Conservation (phyloP, 78 protist genomes). For the Fonticula alba region DNA sequence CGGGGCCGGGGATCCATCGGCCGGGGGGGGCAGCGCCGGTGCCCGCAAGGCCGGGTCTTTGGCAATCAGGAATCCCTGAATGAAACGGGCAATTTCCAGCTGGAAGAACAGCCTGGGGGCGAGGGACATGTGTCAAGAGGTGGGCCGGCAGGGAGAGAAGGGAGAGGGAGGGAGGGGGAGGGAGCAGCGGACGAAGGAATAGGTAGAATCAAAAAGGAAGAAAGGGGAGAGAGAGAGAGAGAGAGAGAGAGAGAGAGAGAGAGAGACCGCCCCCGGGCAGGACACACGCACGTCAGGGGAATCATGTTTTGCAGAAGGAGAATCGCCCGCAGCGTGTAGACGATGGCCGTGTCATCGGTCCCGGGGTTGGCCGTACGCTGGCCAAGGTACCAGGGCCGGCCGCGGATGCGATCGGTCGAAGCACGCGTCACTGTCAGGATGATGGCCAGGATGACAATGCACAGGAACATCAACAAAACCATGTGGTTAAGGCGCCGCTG, state of each 20-base stretch:
- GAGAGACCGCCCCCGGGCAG: too few relatives aligned
- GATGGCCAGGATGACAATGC: slow-evolving; percentile 4
- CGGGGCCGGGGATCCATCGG: too few relatives aligned
- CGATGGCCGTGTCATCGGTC: not conserved
- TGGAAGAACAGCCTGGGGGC: slow-evolving; percentile 42
- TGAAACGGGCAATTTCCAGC: slow-evolving; percentile 26
- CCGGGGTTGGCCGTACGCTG: not conserved
- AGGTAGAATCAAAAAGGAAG: slow-evolving; percentile 10
- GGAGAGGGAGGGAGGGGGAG: too few relatives aligned
- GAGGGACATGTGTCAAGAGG: slow-evolving; percentile 18
- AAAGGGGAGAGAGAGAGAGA: not conserved
- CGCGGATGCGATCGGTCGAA: not conserved
- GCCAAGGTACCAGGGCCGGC: not conserved
- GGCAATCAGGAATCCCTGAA: slow-evolving; percentile 6
- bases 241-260: too few relatives aligned
- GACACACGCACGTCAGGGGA: not conserved
- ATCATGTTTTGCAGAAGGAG: too few relatives aligned
- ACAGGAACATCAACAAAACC: slow-evolving; percentile 1
- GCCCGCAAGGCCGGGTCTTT: slow-evolving; percentile 31
- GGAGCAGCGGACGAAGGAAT: too few relatives aligned
- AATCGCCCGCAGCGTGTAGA: not conserved
- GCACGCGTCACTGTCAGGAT: not conserved
- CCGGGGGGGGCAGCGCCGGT: too few relatives aligned
- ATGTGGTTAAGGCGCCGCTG: slow-evolving; percentile 9
- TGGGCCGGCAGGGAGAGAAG: too few relatives aligned